Percentiles rank a stretch among this genome's conserved stretches.
Evolutionary conservation across 2,329 filamentous ascomycete species (phyloP).

Genomic region (Spiromastix sp.): DNA sequence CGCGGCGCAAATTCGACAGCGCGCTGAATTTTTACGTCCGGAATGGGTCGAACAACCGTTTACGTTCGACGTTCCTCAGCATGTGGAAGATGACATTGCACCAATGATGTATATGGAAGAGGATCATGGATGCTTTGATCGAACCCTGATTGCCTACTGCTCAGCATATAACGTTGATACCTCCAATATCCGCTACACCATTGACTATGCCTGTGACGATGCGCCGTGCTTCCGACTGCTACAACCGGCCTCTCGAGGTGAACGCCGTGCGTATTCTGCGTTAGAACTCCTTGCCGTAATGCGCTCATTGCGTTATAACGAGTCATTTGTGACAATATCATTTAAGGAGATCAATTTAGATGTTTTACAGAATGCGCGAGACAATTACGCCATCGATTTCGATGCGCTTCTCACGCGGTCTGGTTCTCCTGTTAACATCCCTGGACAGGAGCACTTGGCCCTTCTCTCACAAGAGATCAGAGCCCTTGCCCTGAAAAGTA

Average conservation of each 20-base stretch:
- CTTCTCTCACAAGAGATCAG: constrained; percentile 59
- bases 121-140: constrained; percentile 54
- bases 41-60: constrained; percentile 56
- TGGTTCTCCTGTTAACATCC: constrained; percentile 42
- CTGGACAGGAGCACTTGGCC: constrained; percentile 45
- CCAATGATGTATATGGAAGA: constrained; percentile 41
- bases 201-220: constrained; percentile 54
- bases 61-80: constrained; percentile 48
- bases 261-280: constrained; percentile 44
- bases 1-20: constrained; percentile 49
- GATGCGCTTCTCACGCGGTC: constrained; percentile 52
- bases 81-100: constrained; percentile 41
- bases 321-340: constrained; percentile 57
- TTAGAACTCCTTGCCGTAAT: constrained; percentile 61
- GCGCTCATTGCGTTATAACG: constrained; percentile 59
- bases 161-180: constrained; percentile 58
- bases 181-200: constrained; percentile 54
- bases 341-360: constrained; percentile 57
- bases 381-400: constrained; percentile 51
- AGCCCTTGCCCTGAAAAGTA: constrained; percentile 56
- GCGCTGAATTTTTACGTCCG: constrained; percentile 54
- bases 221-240: constrained; percentile 56
- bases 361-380: constrained; percentile 50
- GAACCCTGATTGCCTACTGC: constrained; percentile 59
- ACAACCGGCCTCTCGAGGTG: constrained; percentile 40